A percentile compares a stretch with the other conserved stretches of the same genome.
These are phyloP conservation scores for Phytopythium vexans DNA, from an alignment of 352 stramenopile genomes.

Conservation along the genomic window DNA sequence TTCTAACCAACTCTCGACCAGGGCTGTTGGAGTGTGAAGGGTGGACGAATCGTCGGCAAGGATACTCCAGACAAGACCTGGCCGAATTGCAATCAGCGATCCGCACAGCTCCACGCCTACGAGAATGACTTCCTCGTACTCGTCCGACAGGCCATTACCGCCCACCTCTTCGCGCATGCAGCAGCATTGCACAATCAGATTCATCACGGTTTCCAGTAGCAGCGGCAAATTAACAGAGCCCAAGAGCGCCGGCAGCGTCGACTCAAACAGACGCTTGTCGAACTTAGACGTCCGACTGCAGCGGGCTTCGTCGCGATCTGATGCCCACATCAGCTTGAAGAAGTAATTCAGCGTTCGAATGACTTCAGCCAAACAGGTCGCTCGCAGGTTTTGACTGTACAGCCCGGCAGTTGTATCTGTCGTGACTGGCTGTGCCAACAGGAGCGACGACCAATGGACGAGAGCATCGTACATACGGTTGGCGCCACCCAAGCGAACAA, in stretches of 20 bases:
- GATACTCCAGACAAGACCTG: constrained; percentile 4
- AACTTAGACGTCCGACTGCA: constrained; percentile 13
- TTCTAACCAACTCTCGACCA: too few species aligned
- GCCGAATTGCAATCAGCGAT: constrained; percentile 18
- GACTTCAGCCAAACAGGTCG: constrained; percentile 53
- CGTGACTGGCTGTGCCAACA: background rate
- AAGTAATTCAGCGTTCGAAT: constrained; percentile 44
- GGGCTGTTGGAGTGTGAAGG: background rate
- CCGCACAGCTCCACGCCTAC: constrained; percentile 20
- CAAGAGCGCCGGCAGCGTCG: constrained; percentile 32
- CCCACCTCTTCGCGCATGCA: background rate
- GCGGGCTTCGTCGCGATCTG: background rate
- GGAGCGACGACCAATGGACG: constrained; percentile 15
- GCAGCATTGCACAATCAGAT: constrained; percentile 10
- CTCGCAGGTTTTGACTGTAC: constrained; percentile 33
- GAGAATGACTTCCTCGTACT: constrained; percentile 18
- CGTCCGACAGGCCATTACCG: constrained; percentile 13
- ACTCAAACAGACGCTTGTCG: constrained; percentile 23
- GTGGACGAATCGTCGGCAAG: too few species aligned
- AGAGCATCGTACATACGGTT: constrained; percentile 42
- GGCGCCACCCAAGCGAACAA: constrained; percentile 58
- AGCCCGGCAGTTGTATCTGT: constrained; percentile 8
- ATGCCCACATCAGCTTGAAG: constrained; percentile 15
- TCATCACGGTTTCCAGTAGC: constrained; percentile 11
- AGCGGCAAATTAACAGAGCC: constrained; percentile 17